Evolutionary conservation across 352 stramenopile species (phyloP), one percentile per base, ranked within the genome.

Genomic region (Phytophthora citrophthora): DNA sequence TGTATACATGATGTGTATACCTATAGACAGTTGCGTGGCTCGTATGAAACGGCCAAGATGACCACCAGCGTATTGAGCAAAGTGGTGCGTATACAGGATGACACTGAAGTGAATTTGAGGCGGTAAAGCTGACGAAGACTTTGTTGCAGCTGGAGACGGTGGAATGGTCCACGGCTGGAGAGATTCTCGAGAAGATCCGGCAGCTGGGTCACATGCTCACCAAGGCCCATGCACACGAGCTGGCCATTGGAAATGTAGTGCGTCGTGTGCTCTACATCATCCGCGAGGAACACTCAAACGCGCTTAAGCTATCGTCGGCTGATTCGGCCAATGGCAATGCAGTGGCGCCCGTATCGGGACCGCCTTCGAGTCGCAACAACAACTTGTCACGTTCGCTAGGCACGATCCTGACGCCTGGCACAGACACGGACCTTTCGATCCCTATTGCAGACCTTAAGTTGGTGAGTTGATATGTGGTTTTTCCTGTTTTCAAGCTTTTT

Each of bases 221-320:
- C 6, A 90, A 88, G 53, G 86, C 85, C 7, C 83, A 94, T 39
- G 77, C 88, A 0, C 81, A 93, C 29, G 90, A 97, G 53, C 70
- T 96, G 16, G 81, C 86, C 2, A 95, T 97, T 49, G 89, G 88
- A 27, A 97, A 97, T 70, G 89, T 96, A 20, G 87, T 96, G 63
- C 86, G 89, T 44, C 86, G 89, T 34, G 89, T 97, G 55, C 79
- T 97, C 26, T 94, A 91, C 69, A 88, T 96, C 58, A 94, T 97
- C 54, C 87, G 90, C 12, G 89, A 97, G 61, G 90, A 96, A 69
- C 79, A 95, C 45, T 73, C 81, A 38, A 92, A 87, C 55, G 86
- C 83, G 12, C 63, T 90, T 20, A 96, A 94, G 67, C 51, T 77
- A 32, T 69, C 74, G 34, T 58, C 66, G 1, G 50, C 60, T 34